phyloP scores from a whole-genome alignment of 2,329 filamentous ascomycete species.

The Hypoxylon sp. region DNA sequence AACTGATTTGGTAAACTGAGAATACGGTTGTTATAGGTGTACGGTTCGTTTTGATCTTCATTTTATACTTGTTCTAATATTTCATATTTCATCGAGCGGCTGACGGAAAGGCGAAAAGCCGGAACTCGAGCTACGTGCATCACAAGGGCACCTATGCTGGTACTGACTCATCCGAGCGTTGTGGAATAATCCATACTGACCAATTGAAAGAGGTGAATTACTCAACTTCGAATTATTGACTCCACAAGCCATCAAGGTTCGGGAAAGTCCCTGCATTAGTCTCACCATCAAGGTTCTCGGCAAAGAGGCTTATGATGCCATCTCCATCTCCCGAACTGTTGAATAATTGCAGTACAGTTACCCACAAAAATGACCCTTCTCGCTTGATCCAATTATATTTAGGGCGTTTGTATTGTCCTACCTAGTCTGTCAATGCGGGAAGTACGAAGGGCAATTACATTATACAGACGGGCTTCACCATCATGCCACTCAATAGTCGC shows the following conservation, averaged over 20 bases:
- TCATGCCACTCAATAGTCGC: not conserved
- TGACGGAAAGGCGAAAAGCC: too few species aligned
- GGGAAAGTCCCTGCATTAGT: constrained; percentile 16
- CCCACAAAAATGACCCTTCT: not conserved
- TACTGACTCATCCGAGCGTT: not conserved
- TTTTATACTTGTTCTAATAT: too few species aligned
- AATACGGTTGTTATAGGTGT: too few species aligned
- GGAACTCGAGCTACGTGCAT: too few species aligned
- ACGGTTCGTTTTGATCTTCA: too few species aligned
- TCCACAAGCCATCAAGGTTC: constrained; percentile 34
- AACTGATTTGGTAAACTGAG: not conserved
- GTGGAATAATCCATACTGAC: not conserved
- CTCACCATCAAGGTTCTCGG: constrained; percentile 28
- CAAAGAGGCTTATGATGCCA: constrained; percentile 1
- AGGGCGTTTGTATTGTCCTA: not conserved
- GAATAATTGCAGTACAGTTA: not conserved
- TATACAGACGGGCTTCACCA: not conserved
- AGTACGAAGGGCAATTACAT: not conserved
- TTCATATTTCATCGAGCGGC: too few species aligned
- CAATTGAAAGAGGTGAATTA: constrained; percentile 26
- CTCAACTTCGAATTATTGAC: constrained; percentile 19
- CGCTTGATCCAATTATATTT: not conserved
- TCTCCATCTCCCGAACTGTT: not conserved
- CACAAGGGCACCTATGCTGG: not conserved
- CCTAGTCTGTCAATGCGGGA: not conserved